Evolutionary conservation across 768 basidiomycete genomes (phyloP).

Genomic region (Rubroboletus satanas): DNA sequence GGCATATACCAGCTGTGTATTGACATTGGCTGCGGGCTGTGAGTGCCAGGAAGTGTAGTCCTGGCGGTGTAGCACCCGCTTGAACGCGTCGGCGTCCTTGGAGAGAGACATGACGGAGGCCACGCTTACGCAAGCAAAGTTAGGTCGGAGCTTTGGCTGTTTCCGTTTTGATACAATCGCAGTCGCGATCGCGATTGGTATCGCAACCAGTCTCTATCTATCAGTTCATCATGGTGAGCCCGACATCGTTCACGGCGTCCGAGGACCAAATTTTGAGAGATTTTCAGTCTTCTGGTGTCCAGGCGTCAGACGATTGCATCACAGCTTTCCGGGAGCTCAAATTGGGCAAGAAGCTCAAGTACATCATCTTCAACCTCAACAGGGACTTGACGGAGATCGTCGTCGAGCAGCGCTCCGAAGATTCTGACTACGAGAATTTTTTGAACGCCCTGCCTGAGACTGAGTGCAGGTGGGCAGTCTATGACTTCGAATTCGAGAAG

Average conservation of each 20-base stretch:
- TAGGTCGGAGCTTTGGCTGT: slow-evolving; percentile 23
- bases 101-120: slow-evolving; percentile 54
- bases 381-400: slow-evolving; percentile 61
- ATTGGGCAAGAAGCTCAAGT: slow-evolving; percentile 61
- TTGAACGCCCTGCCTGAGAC: slow-evolving; percentile 62
- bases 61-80: slow-evolving; percentile 57
- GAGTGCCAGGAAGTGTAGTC: slow-evolving; percentile 80
- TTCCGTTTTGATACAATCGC: slow-evolving; percentile 4
- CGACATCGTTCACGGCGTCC: background rate
- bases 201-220: slow-evolving; percentile 21
- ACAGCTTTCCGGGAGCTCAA: slow-evolving; percentile 17
- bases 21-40: slow-evolving; percentile 82
- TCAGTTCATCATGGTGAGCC: slow-evolving; percentile 31
- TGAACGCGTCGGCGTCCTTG: slow-evolving; percentile 71
- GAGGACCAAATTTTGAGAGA: background rate
- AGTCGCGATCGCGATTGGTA: slow-evolving; percentile 23
- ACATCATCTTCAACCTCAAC: slow-evolving; percentile 78
- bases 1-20: slow-evolving; percentile 84
- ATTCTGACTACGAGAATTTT: slow-evolving; percentile 66
- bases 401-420: slow-evolving; percentile 59
- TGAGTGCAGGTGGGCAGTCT: slow-evolving; percentile 84
- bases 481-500: slow-evolving; percentile 83
- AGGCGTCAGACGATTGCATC: slow-evolving; percentile 51
- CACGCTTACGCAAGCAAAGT: slow-evolving; percentile 24
- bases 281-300: slow-evolving; percentile 37